phyloP scores from a whole-genome alignment of 306 rosid genomes.

The Sesbania bispinosa region DNA sequence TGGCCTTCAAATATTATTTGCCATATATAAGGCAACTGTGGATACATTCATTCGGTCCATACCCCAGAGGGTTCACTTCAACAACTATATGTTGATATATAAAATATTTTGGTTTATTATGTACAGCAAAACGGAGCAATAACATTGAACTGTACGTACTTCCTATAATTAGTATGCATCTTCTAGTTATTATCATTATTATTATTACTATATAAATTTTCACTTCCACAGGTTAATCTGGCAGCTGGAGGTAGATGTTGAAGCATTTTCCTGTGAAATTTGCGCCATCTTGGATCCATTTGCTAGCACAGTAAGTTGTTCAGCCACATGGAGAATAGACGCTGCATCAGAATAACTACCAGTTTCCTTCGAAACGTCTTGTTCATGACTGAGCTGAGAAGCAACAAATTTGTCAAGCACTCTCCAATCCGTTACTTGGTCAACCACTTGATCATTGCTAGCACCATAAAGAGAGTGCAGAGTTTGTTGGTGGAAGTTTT shows the following conservation, averaged over 20 bases:
- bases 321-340: slow-evolving; percentile 43
- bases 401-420: slow-evolving; percentile 83
- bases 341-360: slow-evolving; percentile 39
- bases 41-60: not conserved
- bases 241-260: slow-evolving; percentile 68
- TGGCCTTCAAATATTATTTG: not conserved
- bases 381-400: slow-evolving; percentile 69
- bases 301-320: slow-evolving; percentile 39
- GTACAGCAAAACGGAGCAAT: slow-evolving; percentile 42
- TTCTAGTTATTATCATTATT: not conserved
- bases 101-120: slow-evolving; percentile 8
- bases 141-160: slow-evolving; percentile 25
- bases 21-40: not conserved
- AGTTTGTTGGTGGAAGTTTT: slow-evolving; percentile 27
- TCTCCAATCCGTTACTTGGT: slow-evolving; percentile 77
- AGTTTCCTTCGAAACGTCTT: slow-evolving; percentile 42
- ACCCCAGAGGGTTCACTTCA: not conserved
- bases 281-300: slow-evolving; percentile 46
- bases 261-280: slow-evolving; percentile 48
- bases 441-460: slow-evolving; percentile 42
- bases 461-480: slow-evolving; percentile 22
- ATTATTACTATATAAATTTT: slow-evolving; percentile 1
- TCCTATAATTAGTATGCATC: slow-evolving; percentile 53
- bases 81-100: slow-evolving; percentile 18
- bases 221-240: slow-evolving; percentile 82